Conservation (phyloP, 139 green algal genomes). For the Haematococcus sp. region DNA sequence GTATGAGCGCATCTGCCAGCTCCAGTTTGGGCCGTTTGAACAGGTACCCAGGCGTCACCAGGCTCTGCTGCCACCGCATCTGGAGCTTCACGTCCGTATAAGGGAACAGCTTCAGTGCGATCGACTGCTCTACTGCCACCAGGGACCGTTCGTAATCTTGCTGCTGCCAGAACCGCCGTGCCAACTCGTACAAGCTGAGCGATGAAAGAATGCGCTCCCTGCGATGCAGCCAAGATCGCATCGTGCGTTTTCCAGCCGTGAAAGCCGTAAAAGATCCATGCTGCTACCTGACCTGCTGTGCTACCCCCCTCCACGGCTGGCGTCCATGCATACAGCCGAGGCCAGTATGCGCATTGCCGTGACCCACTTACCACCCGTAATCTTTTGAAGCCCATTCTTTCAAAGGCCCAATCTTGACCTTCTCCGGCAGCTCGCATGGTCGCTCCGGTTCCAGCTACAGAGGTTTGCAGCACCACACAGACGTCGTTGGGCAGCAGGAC, state of each 20-base stretch:
- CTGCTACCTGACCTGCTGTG: background rate
- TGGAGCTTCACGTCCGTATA: constrained; percentile 8
- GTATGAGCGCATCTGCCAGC: constrained; percentile 32
- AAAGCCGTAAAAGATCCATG: background rate
- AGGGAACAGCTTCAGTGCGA: constrained; percentile 31
- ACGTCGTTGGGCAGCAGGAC: background rate
- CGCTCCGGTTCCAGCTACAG: constrained; percentile 16
- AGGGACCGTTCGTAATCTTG: constrained; percentile 29
- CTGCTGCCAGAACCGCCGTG: constrained; percentile 29
- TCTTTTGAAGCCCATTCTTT: constrained; percentile 20
- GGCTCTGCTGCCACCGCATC: constrained; percentile 4
- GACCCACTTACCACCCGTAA: constrained; percentile 13
- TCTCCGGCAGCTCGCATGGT: constrained; percentile 9
- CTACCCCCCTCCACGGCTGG: too few relatives aligned
- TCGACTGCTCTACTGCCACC: constrained; percentile 25
- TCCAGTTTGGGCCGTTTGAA: constrained; percentile 31
- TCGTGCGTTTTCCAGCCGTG: too few relatives aligned
- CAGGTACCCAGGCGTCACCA: background rate
- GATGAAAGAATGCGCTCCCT: constrained; percentile 24
- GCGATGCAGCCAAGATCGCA: background rate
- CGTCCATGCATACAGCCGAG: too few relatives aligned
- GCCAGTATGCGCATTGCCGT: background rate
- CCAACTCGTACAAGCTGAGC: constrained; percentile 24
- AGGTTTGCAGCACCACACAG: background rate
- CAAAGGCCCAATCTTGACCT: constrained; percentile 11